These are phyloP conservation scores for Chenopodium album DNA, from an alignment of 148 eudicot species.

Conservation along the genomic window DNA sequence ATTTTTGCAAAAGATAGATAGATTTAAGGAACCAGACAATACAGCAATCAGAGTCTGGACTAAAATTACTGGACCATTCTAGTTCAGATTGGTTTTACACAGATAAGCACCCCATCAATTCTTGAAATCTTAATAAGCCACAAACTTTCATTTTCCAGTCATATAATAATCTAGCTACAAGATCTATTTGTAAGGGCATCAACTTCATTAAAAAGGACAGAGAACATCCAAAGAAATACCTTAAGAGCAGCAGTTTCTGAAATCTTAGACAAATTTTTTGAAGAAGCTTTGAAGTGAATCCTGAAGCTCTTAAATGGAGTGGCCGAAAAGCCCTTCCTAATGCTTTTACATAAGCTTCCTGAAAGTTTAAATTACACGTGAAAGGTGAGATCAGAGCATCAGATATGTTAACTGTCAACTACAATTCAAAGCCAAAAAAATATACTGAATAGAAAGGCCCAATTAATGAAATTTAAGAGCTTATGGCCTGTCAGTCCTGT, in stretches of 20 bases:
- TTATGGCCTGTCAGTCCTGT: not conserved
- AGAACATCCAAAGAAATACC: conserved; percentile 37
- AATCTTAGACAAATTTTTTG: conserved; percentile 13
- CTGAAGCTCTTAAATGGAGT: conserved; percentile 81
- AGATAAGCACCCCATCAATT: not conserved
- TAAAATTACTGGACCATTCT: not conserved
- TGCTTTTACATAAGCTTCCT: conserved; percentile 98
- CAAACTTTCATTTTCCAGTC: not conserved
- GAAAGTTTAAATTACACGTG: conserved; percentile 11
- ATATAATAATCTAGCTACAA: not conserved
- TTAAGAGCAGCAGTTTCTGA: conserved; percentile 27
- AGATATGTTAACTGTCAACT: not conserved
- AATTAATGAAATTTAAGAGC: conserved; percentile 4
- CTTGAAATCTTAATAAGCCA: not conserved
- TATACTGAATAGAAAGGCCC: not conserved
- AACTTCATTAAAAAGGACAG: conserved; percentile 6
- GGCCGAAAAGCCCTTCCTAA: conserved; percentile 86
- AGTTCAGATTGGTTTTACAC: not conserved
- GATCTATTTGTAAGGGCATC: not conserved
- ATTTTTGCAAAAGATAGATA: not conserved
- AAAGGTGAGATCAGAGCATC: conserved; percentile 4
- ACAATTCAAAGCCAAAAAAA: not conserved
- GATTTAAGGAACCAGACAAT: not conserved
- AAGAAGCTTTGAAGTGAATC: conserved; percentile 36
- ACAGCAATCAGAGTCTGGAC: not conserved